These are phyloP conservation scores for Termitomyces titanicus DNA, from an alignment of 768 basidiomycete species.

Conservation along the genomic window DNA sequence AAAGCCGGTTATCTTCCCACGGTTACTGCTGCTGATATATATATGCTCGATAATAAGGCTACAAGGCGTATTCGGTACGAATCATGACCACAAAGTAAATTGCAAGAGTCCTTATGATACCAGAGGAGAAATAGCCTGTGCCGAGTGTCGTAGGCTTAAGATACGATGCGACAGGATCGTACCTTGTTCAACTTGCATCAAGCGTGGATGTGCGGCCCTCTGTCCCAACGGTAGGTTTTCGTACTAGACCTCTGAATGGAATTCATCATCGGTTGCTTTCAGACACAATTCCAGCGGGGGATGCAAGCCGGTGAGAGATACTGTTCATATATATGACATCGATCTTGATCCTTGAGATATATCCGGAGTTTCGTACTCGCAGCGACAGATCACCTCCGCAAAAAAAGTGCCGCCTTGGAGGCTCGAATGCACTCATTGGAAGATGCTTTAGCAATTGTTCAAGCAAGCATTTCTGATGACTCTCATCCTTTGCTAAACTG, in stretches of 20 bases:
- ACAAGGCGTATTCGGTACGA: slow-evolving; percentile 35
- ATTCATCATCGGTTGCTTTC: background rate
- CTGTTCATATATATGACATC: background rate
- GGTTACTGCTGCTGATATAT: background rate
- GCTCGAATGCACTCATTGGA: slow-evolving; percentile 51
- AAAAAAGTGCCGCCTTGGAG: slow-evolving; percentile 41
- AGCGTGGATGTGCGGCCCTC: slow-evolving; percentile 45
- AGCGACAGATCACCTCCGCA: slow-evolving; percentile 50
- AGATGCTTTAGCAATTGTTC: slow-evolving; percentile 48
- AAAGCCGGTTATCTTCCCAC: background rate
- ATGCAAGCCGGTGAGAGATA: slow-evolving; percentile 44
- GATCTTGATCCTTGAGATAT: background rate
- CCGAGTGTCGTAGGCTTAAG: slow-evolving; percentile 42
- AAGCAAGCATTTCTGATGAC: slow-evolving; percentile 32
- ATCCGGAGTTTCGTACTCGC: slow-evolving; percentile 43
- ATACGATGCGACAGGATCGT: slow-evolving; percentile 36
- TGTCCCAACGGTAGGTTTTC: slow-evolving; percentile 46
- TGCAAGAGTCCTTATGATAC: background rate
- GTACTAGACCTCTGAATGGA: background rate
- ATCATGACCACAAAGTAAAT: background rate
- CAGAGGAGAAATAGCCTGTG: slow-evolving; percentile 39
- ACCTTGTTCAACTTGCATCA: slow-evolving; percentile 48
- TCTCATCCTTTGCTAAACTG: slow-evolving; percentile 40
- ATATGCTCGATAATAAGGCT: slow-evolving; percentile 24
- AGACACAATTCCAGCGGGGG: slow-evolving; percentile 53